Evolutionary conservation across 1,284 basidiomycete species (phyloP).

Genomic region (Leccinum variabile): DNA sequence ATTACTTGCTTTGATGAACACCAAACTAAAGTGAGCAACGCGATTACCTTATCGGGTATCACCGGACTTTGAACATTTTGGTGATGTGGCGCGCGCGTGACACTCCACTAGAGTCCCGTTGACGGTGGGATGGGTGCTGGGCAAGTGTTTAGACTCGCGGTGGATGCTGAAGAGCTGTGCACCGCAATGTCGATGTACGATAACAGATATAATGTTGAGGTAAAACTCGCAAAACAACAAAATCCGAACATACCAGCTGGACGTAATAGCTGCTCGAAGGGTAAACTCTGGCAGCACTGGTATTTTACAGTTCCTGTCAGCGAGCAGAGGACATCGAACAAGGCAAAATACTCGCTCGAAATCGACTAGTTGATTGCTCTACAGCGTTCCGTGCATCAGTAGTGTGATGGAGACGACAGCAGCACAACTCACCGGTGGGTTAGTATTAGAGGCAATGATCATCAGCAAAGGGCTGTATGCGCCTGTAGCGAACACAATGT

Average conservation of each 20-base stretch:
- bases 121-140: constrained; percentile 55
- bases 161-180: constrained; percentile 60
- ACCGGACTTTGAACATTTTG: no score
- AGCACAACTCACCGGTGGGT: not conserved
- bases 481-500: constrained; percentile 56
- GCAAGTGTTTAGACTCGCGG: constrained; percentile 59
- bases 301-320: constrained; percentile 10
- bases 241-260: constrained; percentile 50
- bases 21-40: no score
- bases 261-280: constrained; percentile 64
- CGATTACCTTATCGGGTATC: no score
- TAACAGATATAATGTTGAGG: no score
- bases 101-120: constrained; percentile 41
- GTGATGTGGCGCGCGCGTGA: no score
- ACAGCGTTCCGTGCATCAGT: not conserved
- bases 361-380: constrained; percentile 61
- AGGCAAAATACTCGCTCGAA: constrained; percentile 52
- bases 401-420: not conserved
- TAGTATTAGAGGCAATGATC: constrained; percentile 41
- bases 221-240: not conserved
- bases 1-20: constrained; percentile 55
- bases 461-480: constrained; percentile 66
- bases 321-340: not conserved
- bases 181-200: constrained; percentile 1
- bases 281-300: constrained; percentile 52